phyloP scores from a whole-genome alignment of 2,329 filamentous ascomycete genomes.

The Beauveria brongniartii region DNA sequence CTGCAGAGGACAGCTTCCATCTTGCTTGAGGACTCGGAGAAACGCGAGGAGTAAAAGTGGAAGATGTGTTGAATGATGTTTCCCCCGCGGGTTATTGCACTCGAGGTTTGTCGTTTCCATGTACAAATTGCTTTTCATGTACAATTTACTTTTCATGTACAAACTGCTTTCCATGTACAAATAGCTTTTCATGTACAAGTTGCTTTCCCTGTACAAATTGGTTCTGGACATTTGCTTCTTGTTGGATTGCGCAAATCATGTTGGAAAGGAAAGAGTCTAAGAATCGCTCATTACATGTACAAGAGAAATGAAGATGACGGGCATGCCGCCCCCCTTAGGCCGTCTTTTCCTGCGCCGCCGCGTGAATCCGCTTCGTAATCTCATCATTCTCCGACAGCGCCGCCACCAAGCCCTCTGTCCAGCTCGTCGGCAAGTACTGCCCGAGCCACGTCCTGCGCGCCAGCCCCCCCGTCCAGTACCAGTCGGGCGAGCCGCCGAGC shows the following conservation, averaged over 20 bases:
- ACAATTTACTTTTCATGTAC: too few species aligned
- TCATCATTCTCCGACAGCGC: constrained; percentile 5
- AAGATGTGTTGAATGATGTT: too few species aligned
- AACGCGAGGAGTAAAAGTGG: not conserved
- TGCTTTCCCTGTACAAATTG: too few species aligned
- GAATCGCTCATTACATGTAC: not conserved
- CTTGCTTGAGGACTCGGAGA: not conserved
- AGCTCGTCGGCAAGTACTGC: constrained; percentile 4
- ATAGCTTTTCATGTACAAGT: too few species aligned
- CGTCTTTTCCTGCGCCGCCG: not conserved
- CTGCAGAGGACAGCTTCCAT: not conserved
- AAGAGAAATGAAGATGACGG: not conserved
- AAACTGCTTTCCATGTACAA: too few species aligned
- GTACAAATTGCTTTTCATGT: too few species aligned
- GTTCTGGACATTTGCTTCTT: too few species aligned
- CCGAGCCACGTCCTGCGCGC: constrained; percentile 5
- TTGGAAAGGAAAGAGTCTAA: too few species aligned
- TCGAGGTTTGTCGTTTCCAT: too few species aligned
- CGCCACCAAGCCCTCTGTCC: not conserved
- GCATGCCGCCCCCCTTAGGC: not conserved
- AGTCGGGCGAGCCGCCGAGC: constrained; percentile 17
- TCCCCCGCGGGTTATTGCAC: too few species aligned
- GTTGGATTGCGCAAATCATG: too few species aligned
- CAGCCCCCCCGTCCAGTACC: constrained; percentile 14
- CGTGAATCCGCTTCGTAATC: not conserved